A percentile compares a stretch with the other conserved stretches of the same genome.
phyloP scores from a whole-genome alignment of 2,329 filamentous ascomycete species.

The Pseudocercospora cruenta region DNA sequence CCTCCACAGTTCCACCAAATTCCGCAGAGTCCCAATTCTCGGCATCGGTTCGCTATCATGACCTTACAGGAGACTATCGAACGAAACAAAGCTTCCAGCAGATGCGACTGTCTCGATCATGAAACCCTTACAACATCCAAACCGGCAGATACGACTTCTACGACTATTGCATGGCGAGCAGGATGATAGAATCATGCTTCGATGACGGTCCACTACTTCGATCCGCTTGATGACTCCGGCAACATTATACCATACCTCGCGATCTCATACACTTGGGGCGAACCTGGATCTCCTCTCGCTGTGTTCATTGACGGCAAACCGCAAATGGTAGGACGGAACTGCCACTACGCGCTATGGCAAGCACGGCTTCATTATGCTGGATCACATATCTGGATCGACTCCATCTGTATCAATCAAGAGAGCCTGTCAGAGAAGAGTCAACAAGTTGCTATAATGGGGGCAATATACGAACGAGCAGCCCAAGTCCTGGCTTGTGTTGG shows the following conservation, averaged over 20 bases:
- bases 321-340: background rate
- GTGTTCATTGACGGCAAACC: background rate
- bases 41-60: background rate
- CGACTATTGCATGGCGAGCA: background rate
- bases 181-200: background rate
- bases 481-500: slow-evolving; percentile 10
- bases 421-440: slow-evolving; percentile 12
- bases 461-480: slow-evolving; percentile 13
- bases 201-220: background rate
- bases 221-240: background rate
- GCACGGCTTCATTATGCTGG: background rate
- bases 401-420: slow-evolving; percentile 23
- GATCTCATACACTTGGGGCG: slow-evolving; percentile 7
- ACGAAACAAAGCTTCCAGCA: background rate
- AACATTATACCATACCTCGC: background rate
- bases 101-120: background rate
- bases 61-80: background rate
- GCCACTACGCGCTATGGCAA: slow-evolving; percentile 5
- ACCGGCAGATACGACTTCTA: background rate
- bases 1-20: background rate
- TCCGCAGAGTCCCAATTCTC: background rate
- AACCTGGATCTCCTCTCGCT: background rate
- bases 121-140: background rate
- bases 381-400: slow-evolving; percentile 19
- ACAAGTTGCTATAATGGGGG: slow-evolving; percentile 21